Evolutionary conservation across 345 rosid genomes (phyloP).

Genomic region (Euphorbia pulcherrima): DNA sequence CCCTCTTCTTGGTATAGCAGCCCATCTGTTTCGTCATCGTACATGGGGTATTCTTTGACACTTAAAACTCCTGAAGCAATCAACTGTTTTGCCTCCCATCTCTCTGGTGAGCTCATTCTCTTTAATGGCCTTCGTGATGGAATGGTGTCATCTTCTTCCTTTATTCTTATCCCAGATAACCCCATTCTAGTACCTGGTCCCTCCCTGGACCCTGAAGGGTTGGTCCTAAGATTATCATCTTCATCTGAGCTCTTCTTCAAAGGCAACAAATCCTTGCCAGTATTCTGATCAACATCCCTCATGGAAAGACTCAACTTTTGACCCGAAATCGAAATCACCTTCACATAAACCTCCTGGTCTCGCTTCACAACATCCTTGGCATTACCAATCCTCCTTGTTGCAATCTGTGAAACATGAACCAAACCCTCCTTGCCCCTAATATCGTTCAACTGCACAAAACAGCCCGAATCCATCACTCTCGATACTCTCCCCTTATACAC

Average conservation of each 20-base stretch:
- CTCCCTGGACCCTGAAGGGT: no score
- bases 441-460: conserved; percentile 70
- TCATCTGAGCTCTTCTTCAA: conserved; percentile 46
- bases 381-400: no score
- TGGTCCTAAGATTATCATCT: no score
- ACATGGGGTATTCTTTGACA: conserved; percentile 57
- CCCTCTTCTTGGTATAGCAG: conserved; percentile 76
- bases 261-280: conserved; percentile 66
- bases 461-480: conserved; percentile 74
- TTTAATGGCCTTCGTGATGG: conserved; percentile 18
- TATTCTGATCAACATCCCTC: conserved; percentile 69
- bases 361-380: conserved; percentile 55
- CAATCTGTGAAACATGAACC: no score
- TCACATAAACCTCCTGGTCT: conserved; percentile 70
- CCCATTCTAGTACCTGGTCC: no score
- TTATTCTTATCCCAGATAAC: no score
- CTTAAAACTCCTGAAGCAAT: conserved; percentile 80
- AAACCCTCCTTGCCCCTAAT: conserved; percentile 78
- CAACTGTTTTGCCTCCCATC: conserved; percentile 84
- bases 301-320: conserved; percentile 59
- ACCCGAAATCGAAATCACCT: conserved; percentile 58
- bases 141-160: conserved; percentile 54
- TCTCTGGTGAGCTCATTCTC: conserved; percentile 88
- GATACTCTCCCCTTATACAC: conserved; percentile 75
- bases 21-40: conserved; percentile 50